Conservation (phyloP, 2,329 filamentous ascomycete species). For the Hymenoscyphus fructigenus region DNA sequence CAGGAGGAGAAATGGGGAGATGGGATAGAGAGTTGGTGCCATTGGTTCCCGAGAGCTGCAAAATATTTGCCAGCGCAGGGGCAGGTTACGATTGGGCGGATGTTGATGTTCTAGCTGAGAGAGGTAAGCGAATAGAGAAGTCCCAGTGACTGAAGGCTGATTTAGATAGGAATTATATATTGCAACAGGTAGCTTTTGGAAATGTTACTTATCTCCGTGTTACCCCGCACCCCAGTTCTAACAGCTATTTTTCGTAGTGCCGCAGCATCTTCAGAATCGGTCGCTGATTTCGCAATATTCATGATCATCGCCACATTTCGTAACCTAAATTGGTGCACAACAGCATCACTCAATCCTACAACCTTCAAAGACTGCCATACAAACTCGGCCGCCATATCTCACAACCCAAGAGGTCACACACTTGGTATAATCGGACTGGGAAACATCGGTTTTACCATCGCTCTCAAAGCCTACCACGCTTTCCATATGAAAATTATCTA, state of each 20-base stretch:
- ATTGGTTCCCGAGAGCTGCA: constrained; percentile 51
- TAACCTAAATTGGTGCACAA: constrained; percentile 56
- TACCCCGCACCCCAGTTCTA: not conserved
- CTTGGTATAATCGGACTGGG: constrained; percentile 66
- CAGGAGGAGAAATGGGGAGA: constrained; percentile 63
- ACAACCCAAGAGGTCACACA: constrained; percentile 60
- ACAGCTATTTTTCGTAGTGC: constrained; percentile 42
- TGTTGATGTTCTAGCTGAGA: constrained; percentile 57
- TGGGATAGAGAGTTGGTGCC: constrained; percentile 60
- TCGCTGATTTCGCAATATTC: constrained; percentile 69
- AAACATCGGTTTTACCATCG: constrained; percentile 63
- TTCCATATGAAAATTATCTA: constrained; percentile 70
- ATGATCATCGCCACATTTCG: constrained; percentile 70
- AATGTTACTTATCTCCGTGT: not conserved
- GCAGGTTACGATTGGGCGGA: constrained; percentile 66
- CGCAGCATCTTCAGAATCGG: constrained; percentile 67
- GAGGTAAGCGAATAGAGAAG: constrained; percentile 38
- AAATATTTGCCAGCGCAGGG: constrained; percentile 58
- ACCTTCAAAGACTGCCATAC: constrained; percentile 59
- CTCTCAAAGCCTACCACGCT: constrained; percentile 53
- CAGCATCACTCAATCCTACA: constrained; percentile 28
- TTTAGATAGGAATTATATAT: constrained; percentile 55
- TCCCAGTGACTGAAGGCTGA: not conserved
- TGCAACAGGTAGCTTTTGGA: constrained; percentile 55
- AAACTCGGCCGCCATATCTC: constrained; percentile 56